Percentiles rank a stretch among this genome's conserved stretches.
Evolutionary conservation across 257 asterid genomes (phyloP).

Genomic region (Marsdenia floribunda): DNA sequence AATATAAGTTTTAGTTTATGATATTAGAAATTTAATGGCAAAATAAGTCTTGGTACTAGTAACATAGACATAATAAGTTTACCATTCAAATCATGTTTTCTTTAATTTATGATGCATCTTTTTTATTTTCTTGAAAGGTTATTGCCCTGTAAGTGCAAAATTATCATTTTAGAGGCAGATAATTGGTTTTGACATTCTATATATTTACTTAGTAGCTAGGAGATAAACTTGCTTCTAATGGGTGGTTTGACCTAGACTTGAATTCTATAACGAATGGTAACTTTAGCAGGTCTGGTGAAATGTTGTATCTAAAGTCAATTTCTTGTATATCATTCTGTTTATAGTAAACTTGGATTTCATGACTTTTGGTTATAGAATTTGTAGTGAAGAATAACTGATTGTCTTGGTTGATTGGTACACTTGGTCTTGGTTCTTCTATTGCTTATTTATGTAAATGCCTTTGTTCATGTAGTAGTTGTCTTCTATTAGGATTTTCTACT

Average conservation of each 20-base stretch:
- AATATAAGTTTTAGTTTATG: no score
- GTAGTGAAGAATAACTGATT: not conserved
- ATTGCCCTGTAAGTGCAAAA: not conserved
- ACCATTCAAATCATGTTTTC: not conserved
- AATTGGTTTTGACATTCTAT: not conserved
- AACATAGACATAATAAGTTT: no score
- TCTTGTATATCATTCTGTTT: not conserved
- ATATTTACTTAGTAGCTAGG: not conserved
- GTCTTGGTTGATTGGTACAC: not conserved
- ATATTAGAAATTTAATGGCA: no score
- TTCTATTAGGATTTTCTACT: constrained; percentile 18
- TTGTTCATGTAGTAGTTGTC: not conserved
- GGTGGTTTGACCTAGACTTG: not conserved
- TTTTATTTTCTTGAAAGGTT: not conserved
- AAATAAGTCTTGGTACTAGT: no score
- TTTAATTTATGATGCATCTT: not conserved
- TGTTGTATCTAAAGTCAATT: not conserved
- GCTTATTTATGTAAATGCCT: not conserved
- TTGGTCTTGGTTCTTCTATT: not conserved
- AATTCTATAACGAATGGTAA: not conserved
- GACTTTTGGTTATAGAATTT: not conserved
- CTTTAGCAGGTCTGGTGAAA: not conserved
- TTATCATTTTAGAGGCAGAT: not conserved
- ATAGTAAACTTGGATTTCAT: not conserved
- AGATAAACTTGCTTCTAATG: not conserved